Evolutionary conservation across 108 stramenopile genomes (phyloP).

Genomic region (Fragilaria radians): DNA sequence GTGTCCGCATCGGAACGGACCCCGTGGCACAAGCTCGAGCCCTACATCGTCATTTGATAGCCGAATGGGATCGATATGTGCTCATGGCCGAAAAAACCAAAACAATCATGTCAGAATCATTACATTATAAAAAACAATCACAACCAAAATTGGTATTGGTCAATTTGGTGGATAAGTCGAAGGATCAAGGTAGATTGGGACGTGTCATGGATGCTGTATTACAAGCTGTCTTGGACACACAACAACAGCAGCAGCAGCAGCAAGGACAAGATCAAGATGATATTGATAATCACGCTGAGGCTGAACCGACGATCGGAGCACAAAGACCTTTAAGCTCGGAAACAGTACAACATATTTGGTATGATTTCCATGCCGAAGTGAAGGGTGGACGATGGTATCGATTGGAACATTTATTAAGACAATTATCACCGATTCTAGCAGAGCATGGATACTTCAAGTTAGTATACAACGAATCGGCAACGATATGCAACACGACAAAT

Average conservation of each 20-base stretch:
- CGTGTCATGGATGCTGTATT: constrained; percentile 69
- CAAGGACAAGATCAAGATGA: constrained; percentile 14
- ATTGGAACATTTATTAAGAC: constrained; percentile 58
- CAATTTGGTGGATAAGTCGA: constrained; percentile 91
- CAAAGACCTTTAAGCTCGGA: neutral
- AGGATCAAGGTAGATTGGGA: constrained; percentile 88
- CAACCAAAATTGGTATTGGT: constrained; percentile 61
- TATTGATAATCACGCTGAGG: neutral
- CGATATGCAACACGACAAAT: constrained; percentile 8
- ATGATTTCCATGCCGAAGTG: constrained; percentile 96
- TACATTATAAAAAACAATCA: constrained; percentile 6
- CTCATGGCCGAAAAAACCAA: neutral
- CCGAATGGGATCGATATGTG: constrained; percentile 33
- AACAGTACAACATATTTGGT: constrained; percentile 87
- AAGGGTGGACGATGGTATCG: constrained; percentile 85
- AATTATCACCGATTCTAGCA: constrained; percentile 52
- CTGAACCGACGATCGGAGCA: constrained; percentile 3
- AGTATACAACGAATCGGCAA: too few relatives aligned
- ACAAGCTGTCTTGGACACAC: constrained; percentile 56
- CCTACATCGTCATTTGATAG: constrained; percentile 61
- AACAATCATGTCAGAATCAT: neutral
- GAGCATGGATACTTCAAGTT: constrained; percentile 74
- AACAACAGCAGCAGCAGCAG: constrained; percentile 6
- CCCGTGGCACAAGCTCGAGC: constrained; percentile 70
- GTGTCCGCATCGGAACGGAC: constrained; percentile 76